These are phyloP conservation scores for Alternaria ethzedia DNA, from an alignment of 2,329 filamentous ascomycete genomes.

Conservation along the genomic window DNA sequence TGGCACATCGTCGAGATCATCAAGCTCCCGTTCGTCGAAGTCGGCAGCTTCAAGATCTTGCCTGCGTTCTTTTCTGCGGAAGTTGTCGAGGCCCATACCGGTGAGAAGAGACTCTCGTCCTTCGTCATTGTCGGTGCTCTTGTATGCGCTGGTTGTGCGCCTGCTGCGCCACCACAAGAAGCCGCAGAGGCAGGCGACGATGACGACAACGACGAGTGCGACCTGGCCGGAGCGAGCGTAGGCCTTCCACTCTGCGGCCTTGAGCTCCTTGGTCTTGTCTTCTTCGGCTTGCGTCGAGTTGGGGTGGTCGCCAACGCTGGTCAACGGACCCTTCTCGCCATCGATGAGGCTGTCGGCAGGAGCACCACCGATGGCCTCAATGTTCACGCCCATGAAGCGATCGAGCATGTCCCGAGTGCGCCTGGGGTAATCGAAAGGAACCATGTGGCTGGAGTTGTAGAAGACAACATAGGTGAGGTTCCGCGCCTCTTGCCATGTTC, in stretches of 20 bases:
- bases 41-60: constrained; percentile 66
- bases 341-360: constrained; percentile 83
- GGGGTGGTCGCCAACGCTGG: constrained; percentile 75
- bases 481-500: constrained; percentile 91
- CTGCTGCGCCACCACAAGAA: constrained; percentile 67
- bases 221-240: constrained; percentile 88
- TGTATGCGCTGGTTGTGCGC: constrained; percentile 51
- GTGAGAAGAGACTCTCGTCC: constrained; percentile 53
- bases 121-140: constrained; percentile 51
- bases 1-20: constrained; percentile 54
- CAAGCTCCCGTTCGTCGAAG: constrained; percentile 67
- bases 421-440: constrained; percentile 89
- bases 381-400: constrained; percentile 92
- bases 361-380: constrained; percentile 81
- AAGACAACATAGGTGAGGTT: constrained; percentile 96
- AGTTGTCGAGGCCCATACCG: constrained; percentile 56
- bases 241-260: constrained; percentile 85
- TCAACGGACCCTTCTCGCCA: constrained; percentile 80
- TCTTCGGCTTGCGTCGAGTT: constrained; percentile 72
- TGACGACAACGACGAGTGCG: constrained; percentile 79
- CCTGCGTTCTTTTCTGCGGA: constrained; percentile 50
- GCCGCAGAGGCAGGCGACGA: constrained; percentile 77
- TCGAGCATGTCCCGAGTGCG: constrained; percentile 95
- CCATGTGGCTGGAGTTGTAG: constrained; percentile 97
- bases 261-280: constrained; percentile 73